Percentiles rank a stretch among this genome's conserved stretches.
Conservation (phyloP, 1,139 yeast genomes). For the Pichia kudriavzevii region DNA sequence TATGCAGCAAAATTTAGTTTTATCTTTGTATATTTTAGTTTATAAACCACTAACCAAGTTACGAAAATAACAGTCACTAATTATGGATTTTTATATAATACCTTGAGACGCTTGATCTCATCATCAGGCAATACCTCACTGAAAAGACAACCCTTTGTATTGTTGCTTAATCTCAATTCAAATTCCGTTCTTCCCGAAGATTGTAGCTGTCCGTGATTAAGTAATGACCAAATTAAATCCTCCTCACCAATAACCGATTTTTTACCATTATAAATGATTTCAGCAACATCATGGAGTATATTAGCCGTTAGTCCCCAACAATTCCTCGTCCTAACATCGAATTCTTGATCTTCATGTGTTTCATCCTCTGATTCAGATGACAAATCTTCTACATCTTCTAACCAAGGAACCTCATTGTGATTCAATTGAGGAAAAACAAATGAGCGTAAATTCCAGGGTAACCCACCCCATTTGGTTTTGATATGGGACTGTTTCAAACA, state of each 20-base stretch:
- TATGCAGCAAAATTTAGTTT: too few relatives aligned
- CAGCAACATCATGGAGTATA: conserved; percentile 70
- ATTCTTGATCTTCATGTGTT: conserved; percentile 29
- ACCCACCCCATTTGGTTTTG: conserved; percentile 57
- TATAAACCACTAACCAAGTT: too few relatives aligned
- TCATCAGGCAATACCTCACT: conserved; percentile 42
- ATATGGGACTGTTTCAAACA: conserved; percentile 38
- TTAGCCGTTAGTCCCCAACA: conserved; percentile 94
- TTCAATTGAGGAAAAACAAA: conserved; percentile 53
- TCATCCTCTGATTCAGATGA: conserved; percentile 47
- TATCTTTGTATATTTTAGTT: too few relatives aligned
- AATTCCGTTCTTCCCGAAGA: conserved; percentile 31
- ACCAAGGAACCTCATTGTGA: conserved; percentile 52
- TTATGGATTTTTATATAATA: conserved; percentile 30
- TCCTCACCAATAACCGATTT: conserved; percentile 50
- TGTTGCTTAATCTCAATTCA: conserved; percentile 36
- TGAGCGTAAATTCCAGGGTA: conserved; percentile 58
- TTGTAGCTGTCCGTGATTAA: conserved; percentile 38
- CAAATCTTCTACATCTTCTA: conserved; percentile 50
- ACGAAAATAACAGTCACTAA: too few relatives aligned
- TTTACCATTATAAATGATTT: conserved; percentile 38
- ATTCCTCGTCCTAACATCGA: conserved; percentile 40
- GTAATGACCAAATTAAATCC: conserved; percentile 50
- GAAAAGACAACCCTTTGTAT: conserved; percentile 37
- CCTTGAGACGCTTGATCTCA: conserved; percentile 37